Conservation (phyloP, 179 eudicot species). For the Spinacia oleracea region DNA sequence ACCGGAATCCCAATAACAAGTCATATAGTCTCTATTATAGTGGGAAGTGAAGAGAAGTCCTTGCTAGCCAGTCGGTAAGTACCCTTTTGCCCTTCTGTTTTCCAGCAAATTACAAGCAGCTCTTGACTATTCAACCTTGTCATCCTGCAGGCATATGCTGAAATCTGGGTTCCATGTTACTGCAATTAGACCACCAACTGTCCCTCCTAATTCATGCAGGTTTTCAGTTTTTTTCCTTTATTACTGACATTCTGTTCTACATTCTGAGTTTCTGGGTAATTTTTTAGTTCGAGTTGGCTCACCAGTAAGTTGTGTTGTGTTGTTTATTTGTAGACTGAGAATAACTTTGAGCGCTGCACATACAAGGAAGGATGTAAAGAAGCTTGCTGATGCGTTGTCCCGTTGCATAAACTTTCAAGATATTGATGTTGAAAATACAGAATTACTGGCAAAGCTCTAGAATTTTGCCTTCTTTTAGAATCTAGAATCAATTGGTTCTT, state of each 20-base stretch:
- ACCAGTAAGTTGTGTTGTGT: not conserved
- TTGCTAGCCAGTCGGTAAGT: constrained; percentile 79
- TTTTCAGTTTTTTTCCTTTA: constrained; percentile 19
- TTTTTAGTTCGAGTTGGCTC: not conserved
- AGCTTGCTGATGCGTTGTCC: constrained; percentile 61
- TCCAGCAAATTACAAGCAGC: not conserved
- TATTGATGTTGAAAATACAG: constrained; percentile 31
- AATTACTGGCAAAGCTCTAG: constrained; percentile 54
- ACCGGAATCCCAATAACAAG: constrained; percentile 82
- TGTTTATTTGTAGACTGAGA: constrained; percentile 49
- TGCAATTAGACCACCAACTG: constrained; percentile 96
- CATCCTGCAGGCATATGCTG: constrained; percentile 60
- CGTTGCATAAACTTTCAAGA: constrained; percentile 61
- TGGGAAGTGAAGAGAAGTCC: constrained; percentile 89
- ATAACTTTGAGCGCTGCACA: constrained; percentile 83
- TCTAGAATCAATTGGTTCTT: not conserved
- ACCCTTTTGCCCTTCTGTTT: constrained; percentile 7
- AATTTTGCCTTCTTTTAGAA: not conserved
- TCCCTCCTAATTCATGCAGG: constrained; percentile 98
- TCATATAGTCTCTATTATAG: constrained; percentile 81
- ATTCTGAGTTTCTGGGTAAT: not conserved
- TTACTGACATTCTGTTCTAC: not conserved
- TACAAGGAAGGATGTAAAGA: constrained; percentile 63
- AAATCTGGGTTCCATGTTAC: constrained; percentile 88
- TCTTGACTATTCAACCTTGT: constrained; percentile 18